Percentiles rank a stretch among this genome's conserved stretches.
These are phyloP conservation scores for Leishmania gerbilli DNA, from an alignment of 208 protist species.

Conservation along the genomic window DNA sequence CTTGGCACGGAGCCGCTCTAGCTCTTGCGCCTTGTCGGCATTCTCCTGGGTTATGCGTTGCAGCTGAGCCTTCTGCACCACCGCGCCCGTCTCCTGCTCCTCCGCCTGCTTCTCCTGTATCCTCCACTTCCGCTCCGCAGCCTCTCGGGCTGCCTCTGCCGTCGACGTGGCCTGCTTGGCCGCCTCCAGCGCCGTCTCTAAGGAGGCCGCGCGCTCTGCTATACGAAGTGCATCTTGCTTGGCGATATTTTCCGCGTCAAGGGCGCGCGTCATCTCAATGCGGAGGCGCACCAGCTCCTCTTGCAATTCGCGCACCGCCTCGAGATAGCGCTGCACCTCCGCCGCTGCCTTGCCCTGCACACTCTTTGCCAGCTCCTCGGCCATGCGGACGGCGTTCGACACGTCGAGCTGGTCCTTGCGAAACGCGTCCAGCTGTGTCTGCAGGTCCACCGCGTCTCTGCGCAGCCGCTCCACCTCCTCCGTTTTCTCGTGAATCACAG, in stretches of 20 bases:
- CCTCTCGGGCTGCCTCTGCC: conserved; percentile 20
- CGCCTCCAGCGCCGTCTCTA: conserved; percentile 26
- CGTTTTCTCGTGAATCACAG: conserved; percentile 72
- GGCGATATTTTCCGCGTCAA: conserved; percentile 34
- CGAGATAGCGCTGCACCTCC: conserved; percentile 36
- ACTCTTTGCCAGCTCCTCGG: conserved; percentile 62
- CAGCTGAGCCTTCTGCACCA: conserved; percentile 53
- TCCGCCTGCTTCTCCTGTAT: conserved; percentile 27
- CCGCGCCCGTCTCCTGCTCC: conserved; percentile 34
- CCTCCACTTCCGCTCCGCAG: conserved; percentile 23
- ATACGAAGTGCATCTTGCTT: conserved; percentile 19
- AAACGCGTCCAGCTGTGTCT: conserved; percentile 26
- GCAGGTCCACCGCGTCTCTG: conserved; percentile 34
- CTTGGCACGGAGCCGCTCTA: conserved; percentile 65
- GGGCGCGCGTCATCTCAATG: conserved; percentile 39
- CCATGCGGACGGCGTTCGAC: conserved; percentile 43
- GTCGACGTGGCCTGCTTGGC: conserved; percentile 22
- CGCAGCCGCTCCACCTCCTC: conserved; percentile 49
- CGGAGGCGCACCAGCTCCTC: conserved; percentile 35
- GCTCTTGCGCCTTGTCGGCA: conserved; percentile 67
- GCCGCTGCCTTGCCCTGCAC: conserved; percentile 36
- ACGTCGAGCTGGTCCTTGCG: conserved; percentile 41
- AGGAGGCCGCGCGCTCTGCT: neutral
- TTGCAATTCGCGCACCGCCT: conserved; percentile 30
- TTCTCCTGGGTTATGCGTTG: conserved; percentile 64